Percentiles rank a stretch among this genome's conserved stretches.
Evolutionary conservation across 164 flowering plant genomes (phyloP).

Genomic region (Vitis labrusca): DNA sequence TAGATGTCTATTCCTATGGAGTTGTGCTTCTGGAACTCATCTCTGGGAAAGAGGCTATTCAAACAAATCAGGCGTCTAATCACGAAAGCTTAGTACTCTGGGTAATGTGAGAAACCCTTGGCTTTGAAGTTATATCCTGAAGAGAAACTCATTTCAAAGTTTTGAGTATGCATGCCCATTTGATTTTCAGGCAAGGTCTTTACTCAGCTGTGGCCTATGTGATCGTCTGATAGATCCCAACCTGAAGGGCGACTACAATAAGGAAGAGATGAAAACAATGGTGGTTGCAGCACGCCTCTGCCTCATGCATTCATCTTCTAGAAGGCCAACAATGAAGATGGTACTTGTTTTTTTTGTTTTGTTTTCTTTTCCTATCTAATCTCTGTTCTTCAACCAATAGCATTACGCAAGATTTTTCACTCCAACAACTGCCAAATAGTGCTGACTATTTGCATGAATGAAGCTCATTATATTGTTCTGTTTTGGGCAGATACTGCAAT

Average conservation of each 20-base stretch:
- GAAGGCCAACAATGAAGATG: slow-evolving; percentile 44
- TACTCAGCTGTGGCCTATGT: slow-evolving; percentile 32
- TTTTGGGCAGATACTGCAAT: slow-evolving; percentile 27
- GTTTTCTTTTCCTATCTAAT: background rate
- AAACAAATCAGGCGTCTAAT: slow-evolving; percentile 17
- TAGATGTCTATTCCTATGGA: slow-evolving; percentile 52
- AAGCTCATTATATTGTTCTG: background rate
- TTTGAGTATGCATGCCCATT: background rate
- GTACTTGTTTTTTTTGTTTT: slow-evolving; percentile 15
- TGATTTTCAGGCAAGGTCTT: slow-evolving; percentile 45
- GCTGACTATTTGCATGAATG: background rate
- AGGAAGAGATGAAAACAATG: slow-evolving; percentile 40
- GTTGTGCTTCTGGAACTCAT: slow-evolving; percentile 55
- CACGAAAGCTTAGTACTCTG: slow-evolving; percentile 47
- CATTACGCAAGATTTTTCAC: background rate
- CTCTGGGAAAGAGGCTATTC: slow-evolving; percentile 44
- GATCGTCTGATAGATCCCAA: slow-evolving; percentile 42
- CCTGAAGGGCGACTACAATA: slow-evolving; percentile 26
- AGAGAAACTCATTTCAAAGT: background rate
- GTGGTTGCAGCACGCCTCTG: slow-evolving; percentile 41
- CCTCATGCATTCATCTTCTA: slow-evolving; percentile 48
- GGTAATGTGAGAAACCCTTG: slow-evolving; percentile 26
- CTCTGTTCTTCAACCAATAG: background rate
- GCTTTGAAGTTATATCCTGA: background rate
- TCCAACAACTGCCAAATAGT: too few relatives aligned